Percentiles rank a stretch among this genome's conserved stretches.
These are phyloP conservation scores for Pisolithus thermaeus DNA, from an alignment of 1,284 basidiomycete genomes.

Conservation along the genomic window DNA sequence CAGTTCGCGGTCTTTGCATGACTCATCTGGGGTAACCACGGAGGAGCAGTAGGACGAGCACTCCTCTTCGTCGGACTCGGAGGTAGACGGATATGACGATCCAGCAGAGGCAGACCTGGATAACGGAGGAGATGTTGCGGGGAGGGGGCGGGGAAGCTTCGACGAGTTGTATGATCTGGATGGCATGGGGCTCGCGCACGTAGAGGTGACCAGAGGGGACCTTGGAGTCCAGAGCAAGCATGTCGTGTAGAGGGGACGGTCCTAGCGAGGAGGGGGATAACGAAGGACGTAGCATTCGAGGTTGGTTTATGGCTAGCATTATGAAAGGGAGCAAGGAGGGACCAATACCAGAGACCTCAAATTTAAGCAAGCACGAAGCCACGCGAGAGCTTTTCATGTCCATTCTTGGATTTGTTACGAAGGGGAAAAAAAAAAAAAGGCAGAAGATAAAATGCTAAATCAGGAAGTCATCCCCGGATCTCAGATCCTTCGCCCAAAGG, in stretches of 20 bases:
- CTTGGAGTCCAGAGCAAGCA: slow-evolving; percentile 30
- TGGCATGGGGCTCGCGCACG: slow-evolving; percentile 45
- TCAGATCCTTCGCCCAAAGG: slow-evolving; percentile 15
- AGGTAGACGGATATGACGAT: slow-evolving; percentile 35
- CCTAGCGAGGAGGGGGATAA: slow-evolving; percentile 24
- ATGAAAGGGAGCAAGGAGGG: slow-evolving; percentile 4
- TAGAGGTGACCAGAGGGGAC: slow-evolving; percentile 38
- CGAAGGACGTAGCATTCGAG: slow-evolving; percentile 28
- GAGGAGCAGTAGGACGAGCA: slow-evolving; percentile 66
- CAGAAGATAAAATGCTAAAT: slow-evolving; percentile 1
- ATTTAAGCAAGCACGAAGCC: slow-evolving; percentile 19
- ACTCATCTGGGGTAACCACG: slow-evolving; percentile 30
- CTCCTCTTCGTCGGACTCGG: slow-evolving; percentile 39
- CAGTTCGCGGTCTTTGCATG: slow-evolving; percentile 16
- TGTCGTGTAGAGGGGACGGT: slow-evolving; percentile 14
- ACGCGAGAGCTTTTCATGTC: slow-evolving; percentile 23
- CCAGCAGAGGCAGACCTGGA: slow-evolving; percentile 32
- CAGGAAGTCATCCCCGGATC: slow-evolving; percentile 10
- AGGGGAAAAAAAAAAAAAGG: slow-evolving; percentile 1
- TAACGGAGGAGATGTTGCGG: slow-evolving; percentile 38
- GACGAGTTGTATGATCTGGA: slow-evolving; percentile 69
- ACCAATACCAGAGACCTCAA: background rate
- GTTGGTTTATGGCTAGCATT: slow-evolving; percentile 20
- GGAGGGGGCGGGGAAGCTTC: slow-evolving; percentile 58
- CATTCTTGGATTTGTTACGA: slow-evolving; percentile 14